Conservation (phyloP, 164 flowering plant genomes). For the Houttuynia cordata region DNA sequence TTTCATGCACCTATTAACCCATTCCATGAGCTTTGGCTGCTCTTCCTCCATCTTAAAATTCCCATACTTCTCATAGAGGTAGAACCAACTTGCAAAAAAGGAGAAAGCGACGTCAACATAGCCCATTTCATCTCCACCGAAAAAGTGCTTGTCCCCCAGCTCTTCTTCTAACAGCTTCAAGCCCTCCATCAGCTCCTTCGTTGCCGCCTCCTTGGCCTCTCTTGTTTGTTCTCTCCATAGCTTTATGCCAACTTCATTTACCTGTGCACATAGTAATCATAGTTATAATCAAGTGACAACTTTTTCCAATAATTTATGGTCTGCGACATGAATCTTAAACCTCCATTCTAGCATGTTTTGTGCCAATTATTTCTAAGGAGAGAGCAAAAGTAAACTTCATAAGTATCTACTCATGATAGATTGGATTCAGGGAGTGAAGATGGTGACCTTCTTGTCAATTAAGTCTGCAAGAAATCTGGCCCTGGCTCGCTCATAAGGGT, state of each 20-base stretch:
- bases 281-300: too few species aligned
- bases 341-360: too few species aligned
- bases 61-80: slow-evolving; percentile 6
- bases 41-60: slow-evolving; percentile 9
- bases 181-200: slow-evolving; percentile 8
- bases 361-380: too few species aligned
- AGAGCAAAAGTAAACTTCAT: too few species aligned
- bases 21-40: slow-evolving; percentile 6
- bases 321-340: too few species aligned
- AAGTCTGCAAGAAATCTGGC: slow-evolving; percentile 15
- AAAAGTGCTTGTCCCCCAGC: slow-evolving; percentile 11
- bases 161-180: slow-evolving; percentile 14
- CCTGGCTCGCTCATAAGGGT: slow-evolving; percentile 8
- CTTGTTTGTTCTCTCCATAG: slow-evolving; percentile 2
- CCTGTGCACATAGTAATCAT: too few species aligned
- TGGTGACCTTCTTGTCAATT: slow-evolving; percentile 11
- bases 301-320: too few species aligned
- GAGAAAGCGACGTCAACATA: slow-evolving; percentile 7
- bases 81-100: slow-evolving; percentile 6
- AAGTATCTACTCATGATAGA: too few species aligned
- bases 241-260: not conserved
- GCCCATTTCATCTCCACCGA: slow-evolving; percentile 12
- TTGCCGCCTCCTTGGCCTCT: slow-evolving; percentile 7
- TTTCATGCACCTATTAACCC: slow-evolving; percentile 12
- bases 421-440: not conserved